Conservation (phyloP, 257 asterid species). For the Solanum stenotomum region DNA sequence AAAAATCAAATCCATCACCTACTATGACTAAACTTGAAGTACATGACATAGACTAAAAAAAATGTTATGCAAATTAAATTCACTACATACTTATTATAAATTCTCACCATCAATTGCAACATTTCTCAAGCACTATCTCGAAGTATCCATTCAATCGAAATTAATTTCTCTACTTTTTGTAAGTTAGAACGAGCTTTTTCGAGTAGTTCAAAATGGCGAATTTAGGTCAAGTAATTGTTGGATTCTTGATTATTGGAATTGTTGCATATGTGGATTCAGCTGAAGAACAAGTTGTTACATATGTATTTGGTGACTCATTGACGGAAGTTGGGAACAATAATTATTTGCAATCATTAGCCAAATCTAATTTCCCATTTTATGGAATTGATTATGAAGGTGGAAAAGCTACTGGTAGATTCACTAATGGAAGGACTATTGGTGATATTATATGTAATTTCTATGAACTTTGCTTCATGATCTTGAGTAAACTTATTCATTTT, state of each 20-base stretch:
- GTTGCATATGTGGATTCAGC: not conserved
- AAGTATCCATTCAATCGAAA: not conserved
- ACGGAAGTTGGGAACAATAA: slow-evolving; percentile 92
- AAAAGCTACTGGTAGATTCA: slow-evolving; percentile 66
- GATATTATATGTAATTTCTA: slow-evolving; percentile 45
- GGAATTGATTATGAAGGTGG: slow-evolving; percentile 63
- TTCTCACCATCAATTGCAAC: not conserved
- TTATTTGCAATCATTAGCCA: slow-evolving; percentile 56
- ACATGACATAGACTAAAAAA: slow-evolving; percentile 37
- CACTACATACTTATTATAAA: slow-evolving; percentile 19
- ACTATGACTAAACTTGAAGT: slow-evolving; percentile 33
- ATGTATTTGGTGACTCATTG: slow-evolving; percentile 72
- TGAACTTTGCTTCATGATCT: not conserved
- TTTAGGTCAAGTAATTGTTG: slow-evolving; percentile 1
- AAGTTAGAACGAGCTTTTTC: not conserved
- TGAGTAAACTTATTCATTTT: not conserved
- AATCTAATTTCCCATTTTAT: slow-evolving; percentile 53
- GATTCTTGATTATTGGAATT: slow-evolving; percentile 6
- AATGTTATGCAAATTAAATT: not conserved
- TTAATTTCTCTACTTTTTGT: not conserved
- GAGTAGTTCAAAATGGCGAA: not conserved
- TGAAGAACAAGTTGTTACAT: slow-evolving; percentile 42
- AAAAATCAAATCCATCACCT: slow-evolving; percentile 19
- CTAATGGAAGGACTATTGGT: slow-evolving; percentile 82
- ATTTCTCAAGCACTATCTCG: not conserved